Evolutionary conservation across 495 filamentous ascomycete genomes (phyloP), one percentile per base, ranked within the genome.

Genomic region (Penicillium arizonense): DNA sequence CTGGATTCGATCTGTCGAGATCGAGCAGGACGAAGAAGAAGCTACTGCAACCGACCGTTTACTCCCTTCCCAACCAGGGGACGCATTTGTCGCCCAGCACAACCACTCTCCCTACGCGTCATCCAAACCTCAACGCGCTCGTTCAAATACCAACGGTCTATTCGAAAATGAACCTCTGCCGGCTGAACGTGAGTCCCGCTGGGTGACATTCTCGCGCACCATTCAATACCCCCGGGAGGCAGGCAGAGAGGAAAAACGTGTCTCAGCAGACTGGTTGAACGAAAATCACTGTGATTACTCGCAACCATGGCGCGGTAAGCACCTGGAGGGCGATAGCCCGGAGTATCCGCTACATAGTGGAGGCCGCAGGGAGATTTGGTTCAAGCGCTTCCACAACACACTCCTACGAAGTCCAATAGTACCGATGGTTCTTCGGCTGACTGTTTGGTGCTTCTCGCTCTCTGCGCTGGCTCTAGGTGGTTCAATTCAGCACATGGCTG

Each of bases 401-500:
- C 59, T 92, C 13, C 65, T 97, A 49, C 79, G 82, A 55, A 91
- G 91, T 57, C 89, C 95, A 14, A 84, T 96, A 40, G 85, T 96
- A 7, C 94, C 94, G 1, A 72, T 97, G 47, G 77, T 86, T 23
- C 86, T 97, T 67, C 89, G 94, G 21, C 71, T 93, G 12, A 87
- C 82, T 9, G 90, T 96, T 5, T 84, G 95, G 62, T 80, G 83
- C 30, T 94, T 96, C 52, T 93, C 91, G 1, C 78, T 87, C 34
- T 71, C 88, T 21, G 93, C 90, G 8, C 81, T 98, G n/a, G 88
- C 83, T 28, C 75, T 98, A 4, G 87, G 89, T 24, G 82, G 75
- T 3, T 85, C 82, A 24, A 91, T 96, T 35, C 90, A 84, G 62
- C 75, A 86, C 56, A 68, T 84, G 34, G 79, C 83, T 23, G 67